Conservation (phyloP, 805 yeast species). For the Ogataea methylovora region DNA sequence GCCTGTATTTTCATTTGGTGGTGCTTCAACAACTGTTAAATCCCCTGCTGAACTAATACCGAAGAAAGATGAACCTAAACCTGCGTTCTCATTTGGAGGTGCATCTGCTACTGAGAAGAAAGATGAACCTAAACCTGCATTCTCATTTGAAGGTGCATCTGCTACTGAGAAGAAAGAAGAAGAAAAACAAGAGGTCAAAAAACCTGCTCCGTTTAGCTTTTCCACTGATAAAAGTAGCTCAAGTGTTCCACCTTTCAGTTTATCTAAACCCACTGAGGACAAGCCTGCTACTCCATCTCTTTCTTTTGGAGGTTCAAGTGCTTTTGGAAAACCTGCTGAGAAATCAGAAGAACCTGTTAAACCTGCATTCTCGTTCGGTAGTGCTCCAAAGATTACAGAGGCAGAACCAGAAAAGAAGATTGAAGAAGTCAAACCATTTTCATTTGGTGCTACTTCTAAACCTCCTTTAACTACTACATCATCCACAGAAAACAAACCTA, state of each 20-base stretch:
- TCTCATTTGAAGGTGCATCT: conserved; percentile 4
- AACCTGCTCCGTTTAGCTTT: no score
- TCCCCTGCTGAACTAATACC: conserved; percentile 2
- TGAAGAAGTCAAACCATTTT: neutral
- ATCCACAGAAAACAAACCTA: neutral
- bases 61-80: conserved; percentile 3
- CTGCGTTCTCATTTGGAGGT: conserved; percentile 10
- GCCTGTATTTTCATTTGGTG: no score
- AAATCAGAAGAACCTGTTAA: conserved; percentile 2
- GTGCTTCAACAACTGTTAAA: no score
- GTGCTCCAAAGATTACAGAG: neutral
- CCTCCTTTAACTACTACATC: neutral
- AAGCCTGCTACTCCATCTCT: conserved; percentile 3
- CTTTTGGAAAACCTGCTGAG: conserved; percentile 1
- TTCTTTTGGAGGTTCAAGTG: conserved; percentile 3
- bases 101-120: neutral
- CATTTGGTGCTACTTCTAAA: neutral
- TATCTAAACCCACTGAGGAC: no score
- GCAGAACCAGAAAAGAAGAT: neutral
- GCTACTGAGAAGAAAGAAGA: conserved; percentile 3
- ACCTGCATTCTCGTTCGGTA: conserved; percentile 3
- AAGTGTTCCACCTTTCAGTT: no score
- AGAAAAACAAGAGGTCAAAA: no score
- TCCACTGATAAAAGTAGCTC: no score
- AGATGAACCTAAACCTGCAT: conserved; percentile 5